These are phyloP conservation scores for Solanum chmielewskii DNA, from an alignment of 257 asterid species.

Conservation along the genomic window DNA sequence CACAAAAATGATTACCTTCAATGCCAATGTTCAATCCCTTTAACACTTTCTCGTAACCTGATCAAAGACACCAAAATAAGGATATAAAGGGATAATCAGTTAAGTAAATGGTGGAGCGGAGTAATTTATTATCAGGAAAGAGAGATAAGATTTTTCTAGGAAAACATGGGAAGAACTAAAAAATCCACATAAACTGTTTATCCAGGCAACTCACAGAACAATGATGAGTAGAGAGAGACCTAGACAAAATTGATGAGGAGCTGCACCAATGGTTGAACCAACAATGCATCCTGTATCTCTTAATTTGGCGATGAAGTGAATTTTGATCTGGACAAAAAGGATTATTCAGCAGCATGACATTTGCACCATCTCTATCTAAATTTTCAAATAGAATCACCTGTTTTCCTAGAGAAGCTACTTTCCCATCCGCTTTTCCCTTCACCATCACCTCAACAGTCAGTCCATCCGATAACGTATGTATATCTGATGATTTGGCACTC, in stretches of 20 bases:
- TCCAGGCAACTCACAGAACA: neutral
- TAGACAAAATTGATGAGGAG: conserved; percentile 25
- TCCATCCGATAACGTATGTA: conserved; percentile 42
- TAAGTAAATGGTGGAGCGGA: neutral
- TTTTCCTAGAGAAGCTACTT: conserved; percentile 49
- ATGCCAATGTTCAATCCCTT: conserved; percentile 63
- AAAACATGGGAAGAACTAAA: neutral
- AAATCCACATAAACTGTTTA: neutral
- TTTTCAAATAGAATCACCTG: conserved; percentile 21
- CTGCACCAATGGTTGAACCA: conserved; percentile 26
- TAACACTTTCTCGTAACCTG: conserved; percentile 32
- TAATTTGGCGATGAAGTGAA: conserved; percentile 35
- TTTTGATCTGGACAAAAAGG: conserved; percentile 34
- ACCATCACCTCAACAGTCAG: conserved; percentile 51
- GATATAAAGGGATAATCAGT: neutral
- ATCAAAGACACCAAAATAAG: neutral
- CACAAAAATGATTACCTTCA: conserved; percentile 21
- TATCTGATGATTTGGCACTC: conserved; percentile 5
- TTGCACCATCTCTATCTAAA: neutral
- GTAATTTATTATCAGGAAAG: neutral
- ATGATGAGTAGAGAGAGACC: conserved; percentile 15
- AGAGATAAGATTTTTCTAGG: neutral
- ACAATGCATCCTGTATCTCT: conserved; percentile 28
- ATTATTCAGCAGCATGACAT: neutral
- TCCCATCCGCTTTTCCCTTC: conserved; percentile 36